Evolutionary conservation across 106 monocot genomes (phyloP).

Genomic region (Platanthera guangdongensis): DNA sequence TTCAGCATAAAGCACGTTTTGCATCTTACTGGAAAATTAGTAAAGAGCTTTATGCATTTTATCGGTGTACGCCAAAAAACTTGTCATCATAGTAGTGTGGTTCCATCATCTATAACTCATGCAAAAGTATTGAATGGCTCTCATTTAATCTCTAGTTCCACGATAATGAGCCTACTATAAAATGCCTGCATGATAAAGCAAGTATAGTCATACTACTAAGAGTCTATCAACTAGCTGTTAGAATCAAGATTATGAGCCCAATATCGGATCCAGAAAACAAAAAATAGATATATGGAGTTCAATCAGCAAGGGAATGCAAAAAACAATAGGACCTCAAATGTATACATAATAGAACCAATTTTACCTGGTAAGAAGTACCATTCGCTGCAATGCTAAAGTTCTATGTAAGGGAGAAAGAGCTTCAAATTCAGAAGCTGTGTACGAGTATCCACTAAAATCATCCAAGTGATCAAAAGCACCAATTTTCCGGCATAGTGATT

Average conservation of each 20-base stretch:
- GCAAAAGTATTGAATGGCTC: not conserved
- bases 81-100: not conserved
- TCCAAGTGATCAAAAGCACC: conserved; percentile 87
- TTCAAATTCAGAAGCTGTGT: conserved; percentile 98
- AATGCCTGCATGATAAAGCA: not conserved
- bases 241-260: not conserved
- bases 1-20: no score
- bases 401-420: conserved; percentile 68
- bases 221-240: not conserved
- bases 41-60: no score
- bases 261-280: not conserved
- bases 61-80: no score
- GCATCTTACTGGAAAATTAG: no score
- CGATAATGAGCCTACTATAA: not conserved
- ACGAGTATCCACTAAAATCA: conserved; percentile 83
- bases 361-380: conserved; percentile 94
- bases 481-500: conserved; percentile 90
- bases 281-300: not conserved
- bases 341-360: not conserved
- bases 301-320: not conserved
- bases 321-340: not conserved
- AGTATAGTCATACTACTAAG: no score
- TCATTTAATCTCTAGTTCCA: not conserved
- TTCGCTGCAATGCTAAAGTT: conserved; percentile 80
- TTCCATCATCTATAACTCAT: not conserved